Evolutionary conservation across 176 grass and related monocot genomes (phyloP), one percentile per base, ranked within the genome.

Genomic region (Coix lacrymajobi): DNA sequence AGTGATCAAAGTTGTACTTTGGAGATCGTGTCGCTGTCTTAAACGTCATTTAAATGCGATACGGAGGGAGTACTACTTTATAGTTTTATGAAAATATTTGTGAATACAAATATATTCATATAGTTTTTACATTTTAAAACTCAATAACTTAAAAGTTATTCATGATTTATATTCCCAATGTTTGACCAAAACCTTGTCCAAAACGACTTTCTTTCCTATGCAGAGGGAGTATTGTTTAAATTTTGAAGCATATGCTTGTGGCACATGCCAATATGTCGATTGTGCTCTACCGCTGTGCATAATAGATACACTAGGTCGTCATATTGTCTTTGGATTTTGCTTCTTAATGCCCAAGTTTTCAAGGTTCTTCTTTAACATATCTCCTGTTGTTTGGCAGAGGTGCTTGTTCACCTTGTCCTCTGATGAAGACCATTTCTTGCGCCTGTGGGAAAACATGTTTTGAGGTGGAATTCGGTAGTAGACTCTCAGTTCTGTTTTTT

Each of bases 401-500:
- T 82, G 87, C 45, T 22, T 98, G 92, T 85, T 87, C 90, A 69
- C 96, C 92, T 71, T 98, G 96, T 84, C 96, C 96, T 63, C 82
- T 98, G 85, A 95, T 93, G 92, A 94, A 95, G 81, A 84, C 90
- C 56, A 98, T 98, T 91, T 88, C 96, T 84, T 98, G 96, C 69
- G 84, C 71, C 72, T 98, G 96, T 80, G 92, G 92, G 52, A 87
- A 91, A 79, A 90, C 96, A 79, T 84, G 38, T 72, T 88, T 95
- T 91, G 96, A 98, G 96, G 96, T 98, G 73, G 58, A 91, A 87
- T 78, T 88, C 66, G 82, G 79, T 93, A 86, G 79, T 93, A 86
- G 71, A 86, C 69, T 79, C 79, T 84, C 60, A 86, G 39, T 74
- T 87, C 81, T 88, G 41, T 57, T 85, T 29, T 64, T 43, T 39